phyloP scores from a whole-genome alignment of 805 yeast species.

The Nakazawaea populi region DNA sequence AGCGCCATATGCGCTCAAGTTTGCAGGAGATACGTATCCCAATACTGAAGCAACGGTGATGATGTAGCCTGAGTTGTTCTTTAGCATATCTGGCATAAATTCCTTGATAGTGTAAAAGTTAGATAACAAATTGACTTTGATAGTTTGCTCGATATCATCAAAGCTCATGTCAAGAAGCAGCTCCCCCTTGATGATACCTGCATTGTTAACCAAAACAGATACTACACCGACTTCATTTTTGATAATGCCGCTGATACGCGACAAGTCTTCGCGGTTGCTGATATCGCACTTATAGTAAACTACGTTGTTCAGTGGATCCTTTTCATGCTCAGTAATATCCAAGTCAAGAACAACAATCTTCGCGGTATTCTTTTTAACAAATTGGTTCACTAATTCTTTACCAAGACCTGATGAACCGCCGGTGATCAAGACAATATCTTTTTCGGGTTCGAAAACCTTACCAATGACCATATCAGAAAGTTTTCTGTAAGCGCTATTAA shows the following conservation, averaged over 20 bases:
- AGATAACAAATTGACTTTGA: conserved; percentile 66
- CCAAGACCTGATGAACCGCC: conserved; percentile 88
- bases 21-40: conserved; percentile 82
- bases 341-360: conserved; percentile 67
- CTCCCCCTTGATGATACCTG: conserved; percentile 66
- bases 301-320: conserved; percentile 31
- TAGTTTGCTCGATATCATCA: conserved; percentile 54
- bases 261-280: conserved; percentile 41
- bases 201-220: conserved; percentile 76
- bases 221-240: conserved; percentile 48
- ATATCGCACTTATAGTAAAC: conserved; percentile 68
- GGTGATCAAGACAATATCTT: conserved; percentile 68
- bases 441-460: conserved; percentile 40
- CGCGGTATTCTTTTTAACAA: conserved; percentile 34
- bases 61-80: conserved; percentile 59
- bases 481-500: conserved; percentile 21
- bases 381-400: conserved; percentile 42
- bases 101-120: conserved; percentile 64
- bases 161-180: conserved; percentile 46
- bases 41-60: conserved; percentile 80
- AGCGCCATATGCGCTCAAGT: conserved; percentile 79
- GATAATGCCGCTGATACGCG: conserved; percentile 33
- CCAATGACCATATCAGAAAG: conserved; percentile 41
- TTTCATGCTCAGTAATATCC: conserved; percentile 30
- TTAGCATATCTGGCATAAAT: conserved; percentile 70